Evolutionary conservation across 345 rosid genomes (phyloP).

Genomic region (Euphorbia peplus): DNA sequence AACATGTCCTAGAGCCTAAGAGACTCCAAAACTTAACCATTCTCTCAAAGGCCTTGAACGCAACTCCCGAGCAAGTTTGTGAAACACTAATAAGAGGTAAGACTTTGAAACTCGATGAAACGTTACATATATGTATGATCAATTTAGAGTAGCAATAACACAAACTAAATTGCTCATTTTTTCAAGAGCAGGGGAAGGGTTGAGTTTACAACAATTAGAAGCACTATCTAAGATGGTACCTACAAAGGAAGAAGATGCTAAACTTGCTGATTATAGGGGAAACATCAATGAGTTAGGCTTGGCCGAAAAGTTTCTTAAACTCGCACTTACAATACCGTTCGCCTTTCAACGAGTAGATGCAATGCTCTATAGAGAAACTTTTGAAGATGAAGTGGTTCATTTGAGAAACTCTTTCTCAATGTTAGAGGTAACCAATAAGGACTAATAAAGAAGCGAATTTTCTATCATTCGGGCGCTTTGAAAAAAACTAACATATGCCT

Average conservation of each 20-base stretch:
- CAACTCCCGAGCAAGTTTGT: constrained; percentile 72
- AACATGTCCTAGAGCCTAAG: constrained; percentile 89
- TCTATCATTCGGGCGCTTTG: too few species aligned
- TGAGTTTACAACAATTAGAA: constrained; percentile 75
- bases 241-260: constrained; percentile 83
- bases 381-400: constrained; percentile 86
- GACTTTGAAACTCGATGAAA: neutral
- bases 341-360: constrained; percentile 75
- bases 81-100: constrained; percentile 72
- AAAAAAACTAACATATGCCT: neutral
- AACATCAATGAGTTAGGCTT: constrained; percentile 71
- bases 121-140: neutral
- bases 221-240: constrained; percentile 92
- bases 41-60: constrained; percentile 76
- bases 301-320: constrained; percentile 71
- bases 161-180: neutral
- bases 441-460: constrained; percentile 1
- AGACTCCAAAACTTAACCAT: constrained; percentile 90
- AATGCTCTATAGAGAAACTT: constrained; percentile 88
- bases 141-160: neutral
- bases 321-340: constrained; percentile 57
- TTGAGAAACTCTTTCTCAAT: constrained; percentile 83
- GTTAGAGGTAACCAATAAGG: constrained; percentile 57
- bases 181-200: constrained; percentile 56
- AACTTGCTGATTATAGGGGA: constrained; percentile 68